These are phyloP conservation scores for Microsporum ferrugineum DNA, from an alignment of 2,329 filamentous ascomycete genomes.

Conservation along the genomic window DNA sequence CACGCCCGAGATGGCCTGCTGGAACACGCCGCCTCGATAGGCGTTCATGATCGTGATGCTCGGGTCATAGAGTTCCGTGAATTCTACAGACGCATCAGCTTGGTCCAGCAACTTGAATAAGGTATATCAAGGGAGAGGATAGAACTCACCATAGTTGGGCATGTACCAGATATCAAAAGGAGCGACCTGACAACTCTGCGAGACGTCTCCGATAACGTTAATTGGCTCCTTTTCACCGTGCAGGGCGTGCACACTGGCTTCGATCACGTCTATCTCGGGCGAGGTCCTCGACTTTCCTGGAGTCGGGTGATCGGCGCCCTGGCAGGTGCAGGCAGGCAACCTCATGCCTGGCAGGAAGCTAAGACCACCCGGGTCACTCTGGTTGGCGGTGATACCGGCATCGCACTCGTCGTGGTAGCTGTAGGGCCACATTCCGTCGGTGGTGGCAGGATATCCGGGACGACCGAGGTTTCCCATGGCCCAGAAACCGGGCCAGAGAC, in stretches of 20 bases:
- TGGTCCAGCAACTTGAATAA: background rate
- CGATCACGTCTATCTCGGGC: slow-evolving; percentile 61
- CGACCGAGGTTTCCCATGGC: slow-evolving; percentile 62
- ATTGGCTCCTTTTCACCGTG: slow-evolving; percentile 31
- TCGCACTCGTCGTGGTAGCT: slow-evolving; percentile 59
- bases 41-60: slow-evolving; percentile 46
- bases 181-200: slow-evolving; percentile 56
- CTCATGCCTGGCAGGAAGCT: slow-evolving; percentile 59
- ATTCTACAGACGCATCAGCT: slow-evolving; percentile 34
- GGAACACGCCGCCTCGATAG: slow-evolving; percentile 51
- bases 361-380: slow-evolving; percentile 55
- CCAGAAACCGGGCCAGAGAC: slow-evolving; percentile 69
- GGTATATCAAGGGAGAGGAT: background rate
- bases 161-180: slow-evolving; percentile 62
- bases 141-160: slow-evolving; percentile 43
- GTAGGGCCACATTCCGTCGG: slow-evolving; percentile 64
- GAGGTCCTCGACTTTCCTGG: slow-evolving; percentile 54
- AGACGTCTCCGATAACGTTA: slow-evolving; percentile 49
- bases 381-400: slow-evolving; percentile 59
- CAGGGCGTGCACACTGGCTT: slow-evolving; percentile 50
- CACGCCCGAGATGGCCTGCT: slow-evolving; percentile 52
- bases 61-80: slow-evolving; percentile 53
- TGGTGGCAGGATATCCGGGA: slow-evolving; percentile 57
- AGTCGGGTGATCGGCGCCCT: slow-evolving; percentile 52
- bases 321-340: slow-evolving; percentile 56